Base-by-base conservation (phyloP, 805 yeast genomes). In the Monosporozyma servazzii region DNA sequence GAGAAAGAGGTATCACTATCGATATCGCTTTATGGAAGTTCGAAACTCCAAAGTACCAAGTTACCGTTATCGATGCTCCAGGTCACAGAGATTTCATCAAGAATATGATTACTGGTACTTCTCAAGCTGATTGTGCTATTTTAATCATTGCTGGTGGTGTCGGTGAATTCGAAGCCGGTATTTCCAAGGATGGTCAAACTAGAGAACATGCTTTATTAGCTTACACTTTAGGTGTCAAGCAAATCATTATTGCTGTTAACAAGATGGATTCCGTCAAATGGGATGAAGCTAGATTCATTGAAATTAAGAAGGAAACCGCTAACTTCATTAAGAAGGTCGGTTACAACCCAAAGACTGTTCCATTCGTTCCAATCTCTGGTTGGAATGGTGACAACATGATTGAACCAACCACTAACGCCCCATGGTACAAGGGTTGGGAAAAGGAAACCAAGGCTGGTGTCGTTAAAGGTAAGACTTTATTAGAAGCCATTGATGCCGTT, bases 11-110 rank as follows among this genome's bases (percentile, higher is more conserved):
- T 85, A 88, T 88, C 80, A 88, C 96, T 72, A 88, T 88, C 68
- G 95, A 88, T 75, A 87, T 88, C 66, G 91, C 95, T 74, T 80
- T 86, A 69, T 85, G 95, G 85, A 84, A 85, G 78, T 88, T 88
- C 82, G 91, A 86, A 77, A 87, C 95, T 72, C 88, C 89, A 68
- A 85, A 83, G 75, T 85, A 81, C 80, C 77, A 82, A 70, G 93
- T 87, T 70, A 88, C 95, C 69, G 93, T 88, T 70, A 87, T 87
- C 71, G 95, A 87, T 72, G 95, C 95, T 65, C 95, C 95, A 74
- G 96, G 95, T 72, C 96, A 87, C 85, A 83, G 91, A 77, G 95
- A 87, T 81, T 87, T 86, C 85, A 87, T 87, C 80, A 87, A 88
- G 84, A 87, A 87, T 80, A 87, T 87, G 95, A 87, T 86, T 72